phyloP scores from a whole-genome alignment of 306 rosid species.

The Trichosanthes truncata region DNA sequence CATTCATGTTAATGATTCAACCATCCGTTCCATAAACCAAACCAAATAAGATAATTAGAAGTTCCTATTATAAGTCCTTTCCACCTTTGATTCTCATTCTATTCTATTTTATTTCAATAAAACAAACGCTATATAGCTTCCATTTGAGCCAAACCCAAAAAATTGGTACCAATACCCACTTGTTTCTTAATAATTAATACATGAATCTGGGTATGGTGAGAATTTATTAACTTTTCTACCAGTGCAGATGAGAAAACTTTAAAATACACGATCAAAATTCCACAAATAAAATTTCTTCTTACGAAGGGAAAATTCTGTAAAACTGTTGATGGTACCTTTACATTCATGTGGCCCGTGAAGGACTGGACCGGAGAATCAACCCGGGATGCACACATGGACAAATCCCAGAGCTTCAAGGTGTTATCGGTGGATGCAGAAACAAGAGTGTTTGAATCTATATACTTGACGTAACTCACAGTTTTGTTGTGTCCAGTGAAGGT shows the following conservation, averaged over 20 bases:
- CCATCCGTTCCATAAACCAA: background rate
- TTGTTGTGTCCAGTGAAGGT: constrained; percentile 79
- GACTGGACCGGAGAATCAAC: constrained; percentile 76
- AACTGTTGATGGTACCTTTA: constrained; percentile 50
- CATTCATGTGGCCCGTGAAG: constrained; percentile 76
- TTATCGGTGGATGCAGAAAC: constrained; percentile 92
- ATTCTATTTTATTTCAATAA: background rate
- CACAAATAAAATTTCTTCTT: background rate
- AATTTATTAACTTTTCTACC: background rate
- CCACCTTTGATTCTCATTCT: background rate
- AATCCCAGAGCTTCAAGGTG: constrained; percentile 94
- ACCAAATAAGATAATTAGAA: background rate
- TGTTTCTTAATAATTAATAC: background rate
- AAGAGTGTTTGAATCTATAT: constrained; percentile 51
- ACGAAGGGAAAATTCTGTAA: background rate
- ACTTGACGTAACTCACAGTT: constrained; percentile 89
- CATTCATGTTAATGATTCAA: background rate
- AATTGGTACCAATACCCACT: background rate
- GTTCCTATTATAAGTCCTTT: background rate
- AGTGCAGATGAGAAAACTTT: background rate
- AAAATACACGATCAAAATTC: background rate
- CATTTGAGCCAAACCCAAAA: background rate
- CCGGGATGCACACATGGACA: constrained; percentile 67
- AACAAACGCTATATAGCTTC: background rate
- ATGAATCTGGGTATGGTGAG: background rate